phyloP scores from a whole-genome alignment of 139 green algal genomes.

The Volvox africanus region DNA sequence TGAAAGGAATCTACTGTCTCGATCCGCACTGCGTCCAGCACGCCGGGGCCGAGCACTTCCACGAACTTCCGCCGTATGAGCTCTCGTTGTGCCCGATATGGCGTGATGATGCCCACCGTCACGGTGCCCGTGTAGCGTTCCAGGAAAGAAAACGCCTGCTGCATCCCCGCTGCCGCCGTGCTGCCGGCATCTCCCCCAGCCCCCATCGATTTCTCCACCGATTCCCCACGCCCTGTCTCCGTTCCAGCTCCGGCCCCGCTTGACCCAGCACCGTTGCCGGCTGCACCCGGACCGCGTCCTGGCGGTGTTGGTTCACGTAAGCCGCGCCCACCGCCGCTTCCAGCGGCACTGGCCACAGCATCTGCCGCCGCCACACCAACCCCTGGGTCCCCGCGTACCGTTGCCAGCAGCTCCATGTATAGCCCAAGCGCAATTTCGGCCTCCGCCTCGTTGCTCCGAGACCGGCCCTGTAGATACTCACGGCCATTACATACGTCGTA shows the following conservation, averaged over 20 bases:
- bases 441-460: slow-evolving; percentile 66
- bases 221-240: not conserved
- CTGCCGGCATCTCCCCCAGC: not conserved
- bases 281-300: not conserved
- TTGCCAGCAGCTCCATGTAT: slow-evolving; percentile 76
- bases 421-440: slow-evolving; percentile 81
- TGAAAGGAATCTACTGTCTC: slow-evolving; percentile 94
- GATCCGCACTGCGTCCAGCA: slow-evolving; percentile 76
- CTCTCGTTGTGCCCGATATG: slow-evolving; percentile 85
- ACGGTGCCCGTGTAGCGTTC: not conserved
- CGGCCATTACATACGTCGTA: slow-evolving; percentile 85
- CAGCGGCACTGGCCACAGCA: not conserved
- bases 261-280: not conserved
- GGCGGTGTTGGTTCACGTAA: not conserved
- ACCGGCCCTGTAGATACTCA: slow-evolving; percentile 35
- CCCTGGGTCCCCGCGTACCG: not conserved
- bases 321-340: not conserved
- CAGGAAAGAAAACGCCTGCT: not conserved
- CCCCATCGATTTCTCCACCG: not conserved
- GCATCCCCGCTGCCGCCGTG: not conserved
- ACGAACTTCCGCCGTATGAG: slow-evolving; percentile 76
- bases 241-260: not conserved
- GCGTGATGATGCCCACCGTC: slow-evolving; percentile 89
- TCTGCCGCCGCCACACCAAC: not conserved
- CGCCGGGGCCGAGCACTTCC: slow-evolving; percentile 58